These are phyloP conservation scores for Rhododendron kiyosumense DNA, from an alignment of 148 eudicot species.

Conservation along the genomic window DNA sequence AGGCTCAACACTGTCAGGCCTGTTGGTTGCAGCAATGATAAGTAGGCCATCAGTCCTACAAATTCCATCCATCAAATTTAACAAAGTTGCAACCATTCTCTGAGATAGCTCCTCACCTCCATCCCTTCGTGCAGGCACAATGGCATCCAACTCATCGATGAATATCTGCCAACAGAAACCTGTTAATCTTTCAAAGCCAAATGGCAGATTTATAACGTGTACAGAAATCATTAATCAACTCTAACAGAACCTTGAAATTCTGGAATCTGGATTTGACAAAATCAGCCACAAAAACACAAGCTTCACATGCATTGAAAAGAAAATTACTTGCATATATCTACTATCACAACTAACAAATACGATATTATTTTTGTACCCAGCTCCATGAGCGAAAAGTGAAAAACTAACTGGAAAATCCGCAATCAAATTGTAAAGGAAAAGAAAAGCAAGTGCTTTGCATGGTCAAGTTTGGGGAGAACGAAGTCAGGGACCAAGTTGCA, in stretches of 20 bases:
- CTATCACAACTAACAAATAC: not conserved
- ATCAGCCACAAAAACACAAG: not conserved
- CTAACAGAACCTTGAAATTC: not conserved
- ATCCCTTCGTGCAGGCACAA: conserved; percentile 89
- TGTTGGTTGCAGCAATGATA: conserved; percentile 86
- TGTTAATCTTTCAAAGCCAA: conserved; percentile 4
- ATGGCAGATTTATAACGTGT: not conserved
- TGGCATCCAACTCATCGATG: conserved; percentile 95
- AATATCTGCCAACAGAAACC: conserved; percentile 47
- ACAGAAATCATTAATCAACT: not conserved
- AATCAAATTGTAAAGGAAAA: not conserved
- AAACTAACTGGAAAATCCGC: not conserved
- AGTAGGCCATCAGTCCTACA: conserved; percentile 62
- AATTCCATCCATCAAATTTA: conserved; percentile 89
- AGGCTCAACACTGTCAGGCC: conserved; percentile 85
- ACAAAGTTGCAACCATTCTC: conserved; percentile 86
- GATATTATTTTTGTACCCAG: not conserved
- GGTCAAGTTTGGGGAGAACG: not conserved
- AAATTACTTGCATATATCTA: not conserved
- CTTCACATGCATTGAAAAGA: not conserved
- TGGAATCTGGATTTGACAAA: not conserved
- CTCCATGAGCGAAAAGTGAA: not conserved
- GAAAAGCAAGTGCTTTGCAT: not conserved
- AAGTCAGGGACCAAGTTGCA: not conserved
- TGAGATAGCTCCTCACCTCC: conserved; percentile 90